Conservation (phyloP, 1,284 basidiomycete genomes). For the Pisolithus thermaeus region DNA sequence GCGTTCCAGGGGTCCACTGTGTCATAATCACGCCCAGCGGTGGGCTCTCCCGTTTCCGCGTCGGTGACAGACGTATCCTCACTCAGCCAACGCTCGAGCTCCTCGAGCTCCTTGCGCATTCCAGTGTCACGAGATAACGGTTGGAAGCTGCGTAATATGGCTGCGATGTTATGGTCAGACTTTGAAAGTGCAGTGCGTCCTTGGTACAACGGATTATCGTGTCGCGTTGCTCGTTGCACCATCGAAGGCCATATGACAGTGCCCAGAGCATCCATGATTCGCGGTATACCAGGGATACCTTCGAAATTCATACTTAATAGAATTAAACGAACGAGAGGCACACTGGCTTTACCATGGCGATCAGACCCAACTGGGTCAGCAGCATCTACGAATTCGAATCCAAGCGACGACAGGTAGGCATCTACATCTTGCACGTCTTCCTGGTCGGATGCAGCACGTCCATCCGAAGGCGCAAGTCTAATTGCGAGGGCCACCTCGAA, state of each 20-base stretch:
- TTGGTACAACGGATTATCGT: conserved; percentile 1
- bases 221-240: conserved; percentile 28
- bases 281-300: conserved; percentile 57
- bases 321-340: not conserved
- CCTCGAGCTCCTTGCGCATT: conserved; percentile 48
- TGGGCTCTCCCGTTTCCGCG: conserved; percentile 12
- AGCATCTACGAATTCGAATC: conserved; percentile 68
- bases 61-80: conserved; percentile 28
- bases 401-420: conserved; percentile 55
- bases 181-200: conserved; percentile 10
- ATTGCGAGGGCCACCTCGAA: conserved; percentile 71
- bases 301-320: conserved; percentile 4
- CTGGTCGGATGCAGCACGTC: conserved; percentile 6
- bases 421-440: conserved; percentile 48
- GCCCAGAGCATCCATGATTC: conserved; percentile 70
- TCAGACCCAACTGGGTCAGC: conserved; percentile 10
- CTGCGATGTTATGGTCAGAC: conserved; percentile 15
- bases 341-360: conserved; percentile 13
- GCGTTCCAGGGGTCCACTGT: conserved; percentile 22
- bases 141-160: conserved; percentile 13
- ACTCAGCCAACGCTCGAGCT: conserved; percentile 58
- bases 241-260: conserved; percentile 84
- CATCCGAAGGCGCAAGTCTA: conserved; percentile 31
- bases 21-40: conserved; percentile 8
- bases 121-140: conserved; percentile 22